Base-by-base conservation (phyloP, 179 eudicot species). In the Beta corolliflora region DNA sequence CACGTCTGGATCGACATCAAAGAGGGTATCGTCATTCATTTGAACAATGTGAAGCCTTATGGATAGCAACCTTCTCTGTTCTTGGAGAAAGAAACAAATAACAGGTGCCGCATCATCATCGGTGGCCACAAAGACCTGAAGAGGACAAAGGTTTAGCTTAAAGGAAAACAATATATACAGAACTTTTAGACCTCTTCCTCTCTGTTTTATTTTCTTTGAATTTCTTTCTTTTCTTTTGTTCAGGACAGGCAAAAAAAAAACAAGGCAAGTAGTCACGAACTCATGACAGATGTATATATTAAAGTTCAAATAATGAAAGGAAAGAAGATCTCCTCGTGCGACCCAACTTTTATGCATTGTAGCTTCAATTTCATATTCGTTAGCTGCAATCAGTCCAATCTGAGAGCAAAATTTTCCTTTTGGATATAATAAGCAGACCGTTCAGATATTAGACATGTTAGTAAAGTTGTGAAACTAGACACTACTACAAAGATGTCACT, bases 41-140 rank as follows among this genome's bases (percentile, higher is more conserved):
- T 92, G 95, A 80, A 90, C 89, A 63, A 81, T 89, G 75, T 93
- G 94, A 77, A 97, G 95, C 89, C 94, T 90, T 81, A 94, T 83
- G 5, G 89, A 85, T 59, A 91, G 85, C 79, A 97, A 82, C 82
- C 85, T 92, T 83, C 89, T 97, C 85, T 92, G 99, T 73, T 97
- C 99, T 89, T 88, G 95, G 73, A 94, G 90, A 87, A 97, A 95
- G 82, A 94, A 91, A 86, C 98, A 97, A 74, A 94, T 82, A 52
- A 94, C 73, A 36, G 97, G 98, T 61, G 88, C 81, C 56, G 90
- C 89, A 83, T 92, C 97, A 86, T 90, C 91, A 82, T 97, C 97
- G 5, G 93, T 88, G 7, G 97, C 97, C 83, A 94, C 76, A 86
- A 97, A 94, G 52, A 97, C 97, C 99, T 97, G 87, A 60, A 74